These are phyloP conservation scores for Leccinum subtestaceum DNA, from an alignment of 768 basidiomycete genomes.

Conservation along the genomic window DNA sequence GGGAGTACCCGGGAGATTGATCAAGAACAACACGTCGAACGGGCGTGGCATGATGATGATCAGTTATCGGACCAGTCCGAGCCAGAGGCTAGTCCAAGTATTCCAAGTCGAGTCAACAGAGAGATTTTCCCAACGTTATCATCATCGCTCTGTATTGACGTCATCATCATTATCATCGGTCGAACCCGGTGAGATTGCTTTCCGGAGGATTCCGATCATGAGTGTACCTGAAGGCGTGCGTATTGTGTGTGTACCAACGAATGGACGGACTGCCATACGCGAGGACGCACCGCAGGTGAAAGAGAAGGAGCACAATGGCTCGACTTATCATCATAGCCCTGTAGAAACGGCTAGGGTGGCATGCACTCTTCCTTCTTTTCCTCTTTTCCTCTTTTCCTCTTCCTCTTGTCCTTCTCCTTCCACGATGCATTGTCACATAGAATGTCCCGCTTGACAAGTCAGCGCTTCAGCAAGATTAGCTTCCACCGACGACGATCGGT, in stretches of 20 bases:
- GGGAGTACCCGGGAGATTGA: neutral
- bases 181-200: neutral
- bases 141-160: neutral
- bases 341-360: too few relatives aligned
- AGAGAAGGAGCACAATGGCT: neutral
- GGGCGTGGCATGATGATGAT: neutral
- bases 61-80: neutral
- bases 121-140: neutral
- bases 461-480: too few relatives aligned
- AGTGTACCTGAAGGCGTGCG: neutral
- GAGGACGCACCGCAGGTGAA: neutral
- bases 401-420: too few relatives aligned
- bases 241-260: neutral
- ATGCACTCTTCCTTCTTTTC: neutral
- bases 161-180: neutral
- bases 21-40: neutral
- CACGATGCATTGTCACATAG: too few relatives aligned
- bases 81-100: neutral
- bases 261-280: neutral
- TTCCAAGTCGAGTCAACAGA: neutral
- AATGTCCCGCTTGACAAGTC: too few relatives aligned
- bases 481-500: too few relatives aligned
- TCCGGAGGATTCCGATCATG: neutral
- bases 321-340: too few relatives aligned
- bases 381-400: too few relatives aligned